phyloP scores from a whole-genome alignment of 805 yeast species.

The Kodamaea leandrae region DNA sequence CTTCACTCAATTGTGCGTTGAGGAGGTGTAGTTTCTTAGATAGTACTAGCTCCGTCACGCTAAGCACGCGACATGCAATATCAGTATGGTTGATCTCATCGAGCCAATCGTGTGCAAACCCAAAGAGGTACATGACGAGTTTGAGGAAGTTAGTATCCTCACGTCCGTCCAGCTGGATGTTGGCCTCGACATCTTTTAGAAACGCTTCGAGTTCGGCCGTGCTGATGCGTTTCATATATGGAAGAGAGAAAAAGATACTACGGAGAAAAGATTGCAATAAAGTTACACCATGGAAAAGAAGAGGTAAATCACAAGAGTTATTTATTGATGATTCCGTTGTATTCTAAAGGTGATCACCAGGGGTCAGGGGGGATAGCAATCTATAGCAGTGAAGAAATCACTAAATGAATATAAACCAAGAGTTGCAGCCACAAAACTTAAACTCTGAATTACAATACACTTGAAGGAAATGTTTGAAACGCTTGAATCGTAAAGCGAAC shows the following conservation, averaged over 20 bases:
- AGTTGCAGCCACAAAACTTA: too few relatives aligned
- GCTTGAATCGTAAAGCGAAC: too few relatives aligned
- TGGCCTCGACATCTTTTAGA: conserved; percentile 32
- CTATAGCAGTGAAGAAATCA: too few relatives aligned
- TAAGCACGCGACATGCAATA: conserved; percentile 22
- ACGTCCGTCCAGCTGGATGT: conserved; percentile 27
- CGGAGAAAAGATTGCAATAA: too few relatives aligned
- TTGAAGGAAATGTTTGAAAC: too few relatives aligned
- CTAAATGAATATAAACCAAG: too few relatives aligned
- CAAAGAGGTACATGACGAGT: conserved; percentile 31
- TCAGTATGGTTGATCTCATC: conserved; percentile 6
- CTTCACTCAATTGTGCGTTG: conserved; percentile 17
- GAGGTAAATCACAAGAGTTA: too few relatives aligned
- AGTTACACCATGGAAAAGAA: too few relatives aligned
- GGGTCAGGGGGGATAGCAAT: too few relatives aligned
- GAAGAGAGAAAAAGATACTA: background rate
- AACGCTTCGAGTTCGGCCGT: conserved; percentile 29
- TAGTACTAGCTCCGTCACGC: conserved; percentile 35
- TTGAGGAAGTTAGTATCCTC: conserved; percentile 33
- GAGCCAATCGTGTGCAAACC: conserved; percentile 29
- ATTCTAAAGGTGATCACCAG: too few relatives aligned
- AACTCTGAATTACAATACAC: too few relatives aligned
- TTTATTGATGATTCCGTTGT: too few relatives aligned
- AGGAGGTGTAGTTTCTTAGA: conserved; percentile 28
- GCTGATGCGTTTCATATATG: background rate